Conservation (phyloP, 208 protist species). For the Acanthamoeba quina region DNA sequence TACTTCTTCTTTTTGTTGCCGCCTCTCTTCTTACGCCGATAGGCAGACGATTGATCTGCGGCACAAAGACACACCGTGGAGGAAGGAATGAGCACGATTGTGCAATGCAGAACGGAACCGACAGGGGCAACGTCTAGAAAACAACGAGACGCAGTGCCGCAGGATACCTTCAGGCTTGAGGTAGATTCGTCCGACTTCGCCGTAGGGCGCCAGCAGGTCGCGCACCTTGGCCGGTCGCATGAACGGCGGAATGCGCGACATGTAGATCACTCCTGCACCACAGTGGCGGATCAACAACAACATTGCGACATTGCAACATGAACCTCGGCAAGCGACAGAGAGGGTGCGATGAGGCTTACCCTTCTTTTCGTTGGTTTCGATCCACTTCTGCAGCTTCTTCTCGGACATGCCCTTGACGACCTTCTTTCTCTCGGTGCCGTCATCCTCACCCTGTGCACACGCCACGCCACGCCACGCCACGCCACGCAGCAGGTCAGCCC, state of each 20-base stretch:
- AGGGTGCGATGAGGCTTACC: not conserved
- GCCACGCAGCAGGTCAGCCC: too few species aligned
- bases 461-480: not conserved
- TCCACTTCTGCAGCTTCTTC: slow-evolving; percentile 68
- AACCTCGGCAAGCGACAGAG: too few species aligned
- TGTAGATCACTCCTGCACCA: slow-evolving; percentile 85
- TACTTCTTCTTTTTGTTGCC: slow-evolving; percentile 87
- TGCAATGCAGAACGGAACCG: not conserved
- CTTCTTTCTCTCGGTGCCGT: not conserved
- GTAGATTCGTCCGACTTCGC: slow-evolving; percentile 86
- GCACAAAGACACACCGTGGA: not conserved
- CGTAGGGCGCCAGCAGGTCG: slow-evolving; percentile 83
- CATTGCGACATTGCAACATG: too few species aligned
- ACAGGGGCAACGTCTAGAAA: not conserved
- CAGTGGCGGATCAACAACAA: not conserved
- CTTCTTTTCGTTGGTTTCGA: slow-evolving; percentile 49
- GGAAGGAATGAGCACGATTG: not conserved
- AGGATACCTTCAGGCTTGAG: slow-evolving; percentile 84
- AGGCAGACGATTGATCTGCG: slow-evolving; percentile 14
- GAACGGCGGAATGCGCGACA: slow-evolving; percentile 86
- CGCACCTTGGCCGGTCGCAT: slow-evolving; percentile 88
- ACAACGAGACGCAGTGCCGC: not conserved
- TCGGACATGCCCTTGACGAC: slow-evolving; percentile 60
- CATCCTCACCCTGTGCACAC: not conserved
- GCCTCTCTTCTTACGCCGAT: slow-evolving; percentile 76